phyloP scores from a whole-genome alignment of 805 yeast genomes.

The Sungouiella thailandica region DNA sequence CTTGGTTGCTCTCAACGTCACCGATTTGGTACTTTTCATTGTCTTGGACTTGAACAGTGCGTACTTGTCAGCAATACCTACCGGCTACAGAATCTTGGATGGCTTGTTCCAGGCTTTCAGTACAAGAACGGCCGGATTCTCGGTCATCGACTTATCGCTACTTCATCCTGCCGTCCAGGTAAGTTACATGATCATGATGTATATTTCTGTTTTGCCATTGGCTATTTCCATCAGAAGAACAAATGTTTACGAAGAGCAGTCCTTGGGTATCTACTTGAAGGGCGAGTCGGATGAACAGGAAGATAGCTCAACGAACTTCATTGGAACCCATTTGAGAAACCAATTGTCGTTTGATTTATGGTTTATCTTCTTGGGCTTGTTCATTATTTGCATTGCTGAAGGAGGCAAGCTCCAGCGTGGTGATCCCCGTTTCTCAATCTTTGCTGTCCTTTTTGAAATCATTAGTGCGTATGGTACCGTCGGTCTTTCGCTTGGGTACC shows the following conservation, averaged over 20 bases:
- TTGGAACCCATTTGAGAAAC: slow-evolving; percentile 83
- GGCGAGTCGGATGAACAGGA: slow-evolving; percentile 24
- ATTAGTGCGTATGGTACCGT: slow-evolving; percentile 97
- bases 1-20: slow-evolving; percentile 62
- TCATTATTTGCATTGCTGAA: slow-evolving; percentile 84
- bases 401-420: slow-evolving; percentile 50
- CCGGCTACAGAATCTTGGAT: slow-evolving; percentile 67
- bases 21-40: slow-evolving; percentile 77
- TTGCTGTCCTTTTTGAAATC: slow-evolving; percentile 76
- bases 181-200: slow-evolving; percentile 95
- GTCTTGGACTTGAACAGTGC: slow-evolving; percentile 59
- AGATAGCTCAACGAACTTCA: slow-evolving; percentile 53
- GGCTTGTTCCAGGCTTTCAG: slow-evolving; percentile 90
- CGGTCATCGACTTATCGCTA: slow-evolving; percentile 61
- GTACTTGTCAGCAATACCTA: slow-evolving; percentile 49
- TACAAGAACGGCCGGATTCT: slow-evolving; percentile 91
- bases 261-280: slow-evolving; percentile 75
- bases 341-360: slow-evolving; percentile 93
- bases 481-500: slow-evolving; percentile 85
- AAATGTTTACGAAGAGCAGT: slow-evolving; percentile 96
- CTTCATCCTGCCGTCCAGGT: slow-evolving; percentile 92
- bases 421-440: slow-evolving; percentile 53
- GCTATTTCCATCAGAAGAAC: slow-evolving; percentile 96
- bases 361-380: slow-evolving; percentile 84
- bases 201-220: slow-evolving; percentile 90